Evolutionary conservation across 768 basidiomycete species (phyloP).

Genomic region (Lactarius pseudohatsudake): DNA sequence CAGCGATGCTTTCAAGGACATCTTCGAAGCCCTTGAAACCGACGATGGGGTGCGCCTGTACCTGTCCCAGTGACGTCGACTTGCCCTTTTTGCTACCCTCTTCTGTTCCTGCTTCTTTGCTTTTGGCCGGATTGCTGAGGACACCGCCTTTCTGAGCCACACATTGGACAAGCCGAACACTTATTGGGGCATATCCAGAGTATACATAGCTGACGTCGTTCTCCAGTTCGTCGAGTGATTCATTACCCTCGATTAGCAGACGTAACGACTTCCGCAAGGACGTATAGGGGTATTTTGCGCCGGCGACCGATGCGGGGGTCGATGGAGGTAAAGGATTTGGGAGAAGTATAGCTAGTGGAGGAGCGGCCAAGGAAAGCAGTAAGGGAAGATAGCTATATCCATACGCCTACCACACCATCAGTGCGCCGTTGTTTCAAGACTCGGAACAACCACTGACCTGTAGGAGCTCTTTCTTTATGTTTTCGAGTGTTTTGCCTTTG

Average conservation of each 20-base stretch:
- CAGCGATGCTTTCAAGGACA: slow-evolving; percentile 75
- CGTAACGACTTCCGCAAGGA: slow-evolving; percentile 79
- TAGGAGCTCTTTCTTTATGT: slow-evolving; percentile 86
- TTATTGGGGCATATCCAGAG: slow-evolving; percentile 95
- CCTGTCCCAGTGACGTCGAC: slow-evolving; percentile 45
- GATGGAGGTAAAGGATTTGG: slow-evolving; percentile 66
- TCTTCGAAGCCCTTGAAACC: slow-evolving; percentile 99
- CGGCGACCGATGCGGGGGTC: slow-evolving; percentile 40
- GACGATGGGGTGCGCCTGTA: slow-evolving; percentile 86
- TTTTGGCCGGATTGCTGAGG: slow-evolving; percentile 69
- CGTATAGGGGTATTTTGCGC: slow-evolving; percentile 68
- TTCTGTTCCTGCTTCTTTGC: slow-evolving; percentile 50
- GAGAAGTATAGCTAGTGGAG: slow-evolving; percentile 65
- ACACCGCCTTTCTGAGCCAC: slow-evolving; percentile 89
- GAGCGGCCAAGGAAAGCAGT: slow-evolving; percentile 60
- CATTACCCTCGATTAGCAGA: slow-evolving; percentile 88
- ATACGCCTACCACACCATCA: slow-evolving; percentile 56
- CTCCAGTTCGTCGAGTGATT: slow-evolving; percentile 77
- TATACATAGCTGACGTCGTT: slow-evolving; percentile 96
- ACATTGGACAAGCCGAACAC: slow-evolving; percentile 89
- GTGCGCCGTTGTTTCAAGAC: neutral
- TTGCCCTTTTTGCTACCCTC: slow-evolving; percentile 43
- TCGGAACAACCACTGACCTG: slow-evolving; percentile 48
- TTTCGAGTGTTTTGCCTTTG: slow-evolving; percentile 83
- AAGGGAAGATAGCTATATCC: slow-evolving; percentile 72